Base-by-base conservation (phyloP, 192 early-diverging fungal species). In the Entrophospora sp. region DNA sequence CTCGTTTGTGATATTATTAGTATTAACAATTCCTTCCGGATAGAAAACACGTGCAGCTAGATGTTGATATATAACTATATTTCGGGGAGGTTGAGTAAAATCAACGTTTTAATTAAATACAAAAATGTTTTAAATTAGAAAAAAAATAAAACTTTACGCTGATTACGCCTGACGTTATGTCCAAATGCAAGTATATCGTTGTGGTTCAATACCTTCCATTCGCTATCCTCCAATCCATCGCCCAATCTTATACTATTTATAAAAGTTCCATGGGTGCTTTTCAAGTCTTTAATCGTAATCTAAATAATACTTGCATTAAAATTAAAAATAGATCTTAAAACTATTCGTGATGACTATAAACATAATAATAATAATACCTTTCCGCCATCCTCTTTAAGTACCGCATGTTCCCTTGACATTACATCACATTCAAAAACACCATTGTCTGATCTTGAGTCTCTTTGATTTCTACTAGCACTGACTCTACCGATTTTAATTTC, bases 231-330 rank as follows among this genome's bases (percentile, higher is more conserved):
- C 35, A 44, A 18, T 14, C 61, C 61, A 32, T 66, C 36, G 0
- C 52, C 49, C 16, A 66, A 14, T 1, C 64, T 24, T 40, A 13
- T 20, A 42, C 14, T 53, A 55, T 66, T 66, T 10, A 66, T 27
- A n/a, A 66, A 66, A 55, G 64, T 66, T 42, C 64, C 64, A 53
- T 66, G 64, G 2, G 64, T 66, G 43, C 64, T 66, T 43, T 44
- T 66, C 24, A 49, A 27, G 42, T 66, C 64, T 55, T 66, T 66
- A 30, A 66, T 66, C 18, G 28, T 34, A 42, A 66, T 66, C 64
- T 66, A 8, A n/a, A 42, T 31, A 32, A 9, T 34, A 20, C 22
- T 35, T n/a, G n/a, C n/a, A 45, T 13, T 31, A 56, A 36, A 8
- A 10, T 9, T 16, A 56, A 31, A 56, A 36, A 32, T 34, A 36